These are phyloP conservation scores for Talaromyces stipitatus DNA, from an alignment of 495 filamentous ascomycete genomes.

Conservation along the genomic window DNA sequence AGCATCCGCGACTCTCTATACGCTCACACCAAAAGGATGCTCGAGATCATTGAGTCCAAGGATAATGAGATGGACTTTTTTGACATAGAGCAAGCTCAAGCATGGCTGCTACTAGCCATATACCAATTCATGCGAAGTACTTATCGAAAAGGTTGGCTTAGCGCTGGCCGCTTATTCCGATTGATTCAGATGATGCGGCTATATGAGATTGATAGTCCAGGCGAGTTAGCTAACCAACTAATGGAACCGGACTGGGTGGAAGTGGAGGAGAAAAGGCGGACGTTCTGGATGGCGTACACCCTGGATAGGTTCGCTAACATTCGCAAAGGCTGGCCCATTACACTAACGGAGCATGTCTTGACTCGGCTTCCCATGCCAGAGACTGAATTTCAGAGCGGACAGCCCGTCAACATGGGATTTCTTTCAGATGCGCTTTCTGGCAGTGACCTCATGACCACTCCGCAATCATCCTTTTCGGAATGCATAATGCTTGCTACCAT, in stretches of 20 bases:
- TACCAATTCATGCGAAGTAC: constrained; percentile 39
- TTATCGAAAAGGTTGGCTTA: constrained; percentile 40
- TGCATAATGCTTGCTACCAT: constrained; percentile 41
- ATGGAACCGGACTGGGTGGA: constrained; percentile 9
- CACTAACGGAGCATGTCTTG: constrained; percentile 29
- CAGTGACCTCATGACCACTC: constrained; percentile 14
- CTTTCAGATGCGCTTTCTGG: constrained; percentile 34
- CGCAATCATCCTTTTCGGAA: constrained; percentile 35
- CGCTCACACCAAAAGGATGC: constrained; percentile 37
- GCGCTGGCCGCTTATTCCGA: constrained; percentile 44
- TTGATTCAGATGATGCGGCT: constrained; percentile 40
- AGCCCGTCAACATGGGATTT: constrained; percentile 33
- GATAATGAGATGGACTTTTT: constrained; percentile 6
- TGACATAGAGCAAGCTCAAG: constrained; percentile 31
- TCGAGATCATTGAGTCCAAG: constrained; percentile 26
- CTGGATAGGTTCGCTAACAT: constrained; percentile 39
- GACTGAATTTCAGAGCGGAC: constrained; percentile 41
- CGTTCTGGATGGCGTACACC: constrained; percentile 43
- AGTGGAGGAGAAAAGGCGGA: constrained; percentile 35
- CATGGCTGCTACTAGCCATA: constrained; percentile 41
- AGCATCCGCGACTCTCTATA: constrained; percentile 38
- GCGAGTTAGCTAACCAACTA: constrained; percentile 12
- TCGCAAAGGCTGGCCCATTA: constrained; percentile 29
- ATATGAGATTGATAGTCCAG: constrained; percentile 38
- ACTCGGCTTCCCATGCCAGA: constrained; percentile 42